A percentile compares a stretch with the other conserved stretches of the same genome.
phyloP scores from a whole-genome alignment of 2,329 filamentous ascomycete species.

The Penicillium corylophilum region DNA sequence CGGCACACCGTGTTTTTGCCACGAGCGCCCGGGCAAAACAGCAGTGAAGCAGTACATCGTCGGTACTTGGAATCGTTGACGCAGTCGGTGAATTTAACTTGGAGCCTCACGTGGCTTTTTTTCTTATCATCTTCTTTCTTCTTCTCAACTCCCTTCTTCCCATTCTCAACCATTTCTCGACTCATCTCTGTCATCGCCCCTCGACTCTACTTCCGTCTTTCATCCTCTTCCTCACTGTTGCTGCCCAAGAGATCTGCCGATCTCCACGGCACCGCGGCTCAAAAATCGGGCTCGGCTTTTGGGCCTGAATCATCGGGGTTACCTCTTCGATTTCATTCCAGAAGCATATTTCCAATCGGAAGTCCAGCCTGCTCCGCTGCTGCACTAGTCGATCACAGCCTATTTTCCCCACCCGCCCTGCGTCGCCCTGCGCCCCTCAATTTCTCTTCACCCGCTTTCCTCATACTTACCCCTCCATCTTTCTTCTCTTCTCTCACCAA shows the following conservation, averaged over 20 bases:
- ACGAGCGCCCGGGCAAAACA: conserved; percentile 4
- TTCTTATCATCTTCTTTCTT: conserved; percentile 10
- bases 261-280: background rate
- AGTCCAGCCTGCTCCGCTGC: conserved; percentile 6
- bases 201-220: conserved; percentile 3
- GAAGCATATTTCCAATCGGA: conserved; percentile 21
- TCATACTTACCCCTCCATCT: conserved; percentile 7
- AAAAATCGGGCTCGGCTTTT: background rate
- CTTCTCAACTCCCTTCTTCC: background rate
- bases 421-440: conserved; percentile 15
- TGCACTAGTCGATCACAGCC: conserved; percentile 19
- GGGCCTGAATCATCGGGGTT: background rate
- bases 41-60: background rate
- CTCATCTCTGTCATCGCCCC: conserved; percentile 2
- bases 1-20: conserved; percentile 12
- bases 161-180: no score
- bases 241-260: background rate
- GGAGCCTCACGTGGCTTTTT: conserved; percentile 15
- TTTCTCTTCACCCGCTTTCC: conserved; percentile 14
- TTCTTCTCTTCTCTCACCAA: conserved; percentile 1
- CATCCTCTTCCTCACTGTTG: background rate
- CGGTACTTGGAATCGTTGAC: background rate
- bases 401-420: conserved; percentile 21
- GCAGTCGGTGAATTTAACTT: background rate
- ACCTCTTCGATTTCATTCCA: conserved; percentile 14